A percentile compares a stretch with the other conserved stretches of the same genome.
Conservation (phyloP, 2,329 filamentous ascomycete species). For the Claviceps sp. region DNA sequence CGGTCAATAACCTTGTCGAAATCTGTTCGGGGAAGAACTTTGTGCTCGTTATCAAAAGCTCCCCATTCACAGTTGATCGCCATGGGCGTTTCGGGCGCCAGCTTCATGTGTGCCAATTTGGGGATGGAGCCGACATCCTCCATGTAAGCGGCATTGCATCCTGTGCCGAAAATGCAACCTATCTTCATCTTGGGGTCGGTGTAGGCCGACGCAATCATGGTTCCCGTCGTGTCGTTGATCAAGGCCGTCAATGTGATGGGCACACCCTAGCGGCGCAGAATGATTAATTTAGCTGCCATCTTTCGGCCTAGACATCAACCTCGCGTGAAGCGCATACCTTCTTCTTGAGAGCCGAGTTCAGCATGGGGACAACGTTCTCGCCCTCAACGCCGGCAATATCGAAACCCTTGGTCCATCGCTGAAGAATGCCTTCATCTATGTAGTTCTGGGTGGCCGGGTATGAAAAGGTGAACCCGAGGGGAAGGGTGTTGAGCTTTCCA, state of each 20-base stretch:
- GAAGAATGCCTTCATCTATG: constrained; percentile 82
- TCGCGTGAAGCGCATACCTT: constrained; percentile 17
- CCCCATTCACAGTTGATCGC: constrained; percentile 98
- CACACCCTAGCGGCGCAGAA: constrained; percentile 43
- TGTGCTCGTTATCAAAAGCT: constrained; percentile 88
- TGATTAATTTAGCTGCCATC: not conserved
- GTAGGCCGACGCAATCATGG: constrained; percentile 89
- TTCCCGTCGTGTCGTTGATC: constrained; percentile 97
- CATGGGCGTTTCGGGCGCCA: constrained; percentile 73
- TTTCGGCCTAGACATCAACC: not conserved
- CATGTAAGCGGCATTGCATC: constrained; percentile 98
- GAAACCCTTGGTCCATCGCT: constrained; percentile 96
- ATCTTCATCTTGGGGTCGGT: constrained; percentile 90
- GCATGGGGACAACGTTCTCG: constrained; percentile 76
- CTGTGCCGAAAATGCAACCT: constrained; percentile 96
- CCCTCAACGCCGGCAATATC: constrained; percentile 89
- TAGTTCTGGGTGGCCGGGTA: constrained; percentile 89
- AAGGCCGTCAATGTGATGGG: constrained; percentile 87
- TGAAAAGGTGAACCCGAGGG: constrained; percentile 90
- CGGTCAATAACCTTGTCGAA: constrained; percentile 85
- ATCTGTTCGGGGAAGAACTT: constrained; percentile 69
- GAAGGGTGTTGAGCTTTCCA: constrained; percentile 48
- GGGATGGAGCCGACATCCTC: constrained; percentile 82
- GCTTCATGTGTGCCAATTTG: constrained; percentile 84
- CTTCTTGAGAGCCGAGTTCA: constrained; percentile 63